These are phyloP conservation scores for Calonectria hongkongensis DNA, from an alignment of 2,329 filamentous ascomycete species.

Conservation along the genomic window DNA sequence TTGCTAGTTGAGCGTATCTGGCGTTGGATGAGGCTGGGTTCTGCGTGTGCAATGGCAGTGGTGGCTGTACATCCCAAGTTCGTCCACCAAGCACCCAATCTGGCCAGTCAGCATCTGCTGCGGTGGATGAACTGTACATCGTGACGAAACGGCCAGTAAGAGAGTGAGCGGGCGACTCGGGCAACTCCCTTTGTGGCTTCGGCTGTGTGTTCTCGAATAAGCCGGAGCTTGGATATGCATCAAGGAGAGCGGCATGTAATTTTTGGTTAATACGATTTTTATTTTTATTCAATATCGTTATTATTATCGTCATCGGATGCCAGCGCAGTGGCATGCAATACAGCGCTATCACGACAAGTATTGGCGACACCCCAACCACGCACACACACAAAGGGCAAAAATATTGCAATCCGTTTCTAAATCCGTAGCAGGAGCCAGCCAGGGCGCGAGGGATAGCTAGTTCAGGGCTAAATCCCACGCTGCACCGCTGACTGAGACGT, in stretches of 20 bases:
- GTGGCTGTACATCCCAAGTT: conserved; percentile 37
- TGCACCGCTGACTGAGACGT: conserved; percentile 33
- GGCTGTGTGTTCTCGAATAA: neutral
- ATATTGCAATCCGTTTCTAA: conserved; percentile 24
- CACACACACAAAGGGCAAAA: conserved; percentile 1
- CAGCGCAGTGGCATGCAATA: conserved; percentile 12
- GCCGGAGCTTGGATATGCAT: neutral
- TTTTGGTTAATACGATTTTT: neutral
- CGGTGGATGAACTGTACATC: neutral
- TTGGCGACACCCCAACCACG: neutral
- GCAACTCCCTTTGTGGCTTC: neutral
- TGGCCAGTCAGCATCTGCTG: conserved; percentile 30
- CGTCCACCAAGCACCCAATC: neutral
- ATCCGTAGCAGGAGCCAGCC: conserved; percentile 8
- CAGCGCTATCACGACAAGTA: conserved; percentile 2
- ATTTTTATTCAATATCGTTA: neutral
- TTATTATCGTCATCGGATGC: neutral
- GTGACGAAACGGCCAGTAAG: conserved; percentile 31
- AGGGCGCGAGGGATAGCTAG: conserved; percentile 7
- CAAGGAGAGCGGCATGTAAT: neutral
- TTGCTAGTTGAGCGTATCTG: conserved; percentile 1
- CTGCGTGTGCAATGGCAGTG: conserved; percentile 19
- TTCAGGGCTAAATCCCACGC: conserved; percentile 31
- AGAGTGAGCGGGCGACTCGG: conserved; percentile 2
- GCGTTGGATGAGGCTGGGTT: conserved; percentile 35